Conservation (phyloP, 495 filamentous ascomycete genomes). For the Podospora appendiculata region DNA sequence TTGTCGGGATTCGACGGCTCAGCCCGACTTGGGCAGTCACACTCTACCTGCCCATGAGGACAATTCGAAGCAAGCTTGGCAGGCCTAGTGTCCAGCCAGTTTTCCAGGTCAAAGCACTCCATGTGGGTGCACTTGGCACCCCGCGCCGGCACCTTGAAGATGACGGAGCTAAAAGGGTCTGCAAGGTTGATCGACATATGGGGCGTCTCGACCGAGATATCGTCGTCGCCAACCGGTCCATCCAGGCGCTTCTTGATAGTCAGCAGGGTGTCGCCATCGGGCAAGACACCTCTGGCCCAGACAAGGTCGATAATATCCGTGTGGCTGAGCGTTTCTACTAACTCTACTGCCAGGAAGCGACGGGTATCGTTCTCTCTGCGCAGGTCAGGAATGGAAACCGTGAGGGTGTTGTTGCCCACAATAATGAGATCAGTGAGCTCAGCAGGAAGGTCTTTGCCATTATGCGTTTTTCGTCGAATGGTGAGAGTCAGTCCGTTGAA, state of each 20-base stretch:
- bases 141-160: slow-evolving; percentile 67
- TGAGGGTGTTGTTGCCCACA: slow-evolving; percentile 51
- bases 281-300: slow-evolving; percentile 23
- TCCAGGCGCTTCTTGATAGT: slow-evolving; percentile 44
- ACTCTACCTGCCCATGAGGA: slow-evolving; percentile 8
- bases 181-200: slow-evolving; percentile 63
- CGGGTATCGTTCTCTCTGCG: slow-evolving; percentile 26
- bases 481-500: slow-evolving; percentile 56
- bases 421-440: slow-evolving; percentile 56
- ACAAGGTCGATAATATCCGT: slow-evolving; percentile 38
- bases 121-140: slow-evolving; percentile 53
- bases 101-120: slow-evolving; percentile 86
- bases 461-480: slow-evolving; percentile 54
- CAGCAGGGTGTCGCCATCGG: slow-evolving; percentile 28
- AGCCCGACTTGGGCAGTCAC: slow-evolving; percentile 19
- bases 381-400: slow-evolving; percentile 41
- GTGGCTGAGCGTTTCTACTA: slow-evolving; percentile 47
- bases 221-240: slow-evolving; percentile 47
- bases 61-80: slow-evolving; percentile 33
- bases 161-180: slow-evolving; percentile 63
- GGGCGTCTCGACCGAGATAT: slow-evolving; percentile 54
- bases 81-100: slow-evolving; percentile 59
- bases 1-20: slow-evolving; percentile 57
- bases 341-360: slow-evolving; percentile 56
- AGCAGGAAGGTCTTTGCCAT: slow-evolving; percentile 66